Evolutionary conservation across 179 eudicot species (phyloP).

Genomic region (Silene vulgaris): DNA sequence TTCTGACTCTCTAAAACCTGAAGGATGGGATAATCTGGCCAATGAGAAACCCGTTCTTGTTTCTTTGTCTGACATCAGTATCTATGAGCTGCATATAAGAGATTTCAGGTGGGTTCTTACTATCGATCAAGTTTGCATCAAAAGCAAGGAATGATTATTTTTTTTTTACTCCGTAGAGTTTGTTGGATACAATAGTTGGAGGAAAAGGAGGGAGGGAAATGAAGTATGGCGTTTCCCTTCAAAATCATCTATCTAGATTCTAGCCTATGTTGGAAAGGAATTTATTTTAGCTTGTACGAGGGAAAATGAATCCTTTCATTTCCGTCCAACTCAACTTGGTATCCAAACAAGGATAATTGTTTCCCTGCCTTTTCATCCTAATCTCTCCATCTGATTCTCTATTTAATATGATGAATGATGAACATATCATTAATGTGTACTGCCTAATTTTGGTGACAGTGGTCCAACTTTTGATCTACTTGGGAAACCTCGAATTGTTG

Average conservation of each 20-base stretch:
- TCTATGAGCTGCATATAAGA: constrained; percentile 91
- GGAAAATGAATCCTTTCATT: neutral
- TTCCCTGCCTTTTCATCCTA: neutral
- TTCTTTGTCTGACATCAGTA: constrained; percentile 77
- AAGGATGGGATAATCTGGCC: constrained; percentile 78
- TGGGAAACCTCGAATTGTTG: neutral
- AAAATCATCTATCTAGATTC: too few species aligned
- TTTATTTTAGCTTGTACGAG: too few species aligned
- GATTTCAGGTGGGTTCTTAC: constrained; percentile 70
- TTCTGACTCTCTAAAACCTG: constrained; percentile 66
- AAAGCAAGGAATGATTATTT: neutral
- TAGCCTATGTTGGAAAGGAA: too few species aligned
- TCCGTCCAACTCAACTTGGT: neutral
- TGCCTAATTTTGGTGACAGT: neutral
- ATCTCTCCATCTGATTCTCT: neutral
- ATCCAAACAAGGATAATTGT: neutral
- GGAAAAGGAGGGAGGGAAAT: too few species aligned
- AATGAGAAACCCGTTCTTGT: constrained; percentile 63
- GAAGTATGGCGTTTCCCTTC: too few species aligned
- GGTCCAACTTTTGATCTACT: neutral
- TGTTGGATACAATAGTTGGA: too few species aligned
- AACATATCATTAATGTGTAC: neutral
- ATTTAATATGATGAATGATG: neutral
- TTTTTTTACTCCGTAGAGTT: neutral
- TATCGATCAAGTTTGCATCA: neutral